A percentile compares a stretch with the other conserved stretches of the same genome.
Conservation (phyloP, 768 basidiomycete genomes). For the Trametes meyenii region DNA sequence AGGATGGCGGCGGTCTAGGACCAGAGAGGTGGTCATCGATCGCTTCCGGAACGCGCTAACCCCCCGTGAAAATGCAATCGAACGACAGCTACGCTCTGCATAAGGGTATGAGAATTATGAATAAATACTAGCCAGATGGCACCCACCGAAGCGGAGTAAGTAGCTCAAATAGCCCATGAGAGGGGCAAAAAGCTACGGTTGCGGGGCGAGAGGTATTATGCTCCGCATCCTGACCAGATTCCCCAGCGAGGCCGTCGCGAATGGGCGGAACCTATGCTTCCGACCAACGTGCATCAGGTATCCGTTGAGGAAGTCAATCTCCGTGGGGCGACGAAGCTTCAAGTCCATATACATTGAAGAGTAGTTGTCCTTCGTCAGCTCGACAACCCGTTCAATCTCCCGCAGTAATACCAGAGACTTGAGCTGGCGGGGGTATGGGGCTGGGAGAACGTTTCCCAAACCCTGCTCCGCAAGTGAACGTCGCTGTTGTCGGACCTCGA, state of each 20-base stretch:
- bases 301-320: constrained; percentile 84
- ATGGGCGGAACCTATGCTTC: constrained; percentile 58
- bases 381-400: constrained; percentile 62
- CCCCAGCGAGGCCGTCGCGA: constrained; percentile 55
- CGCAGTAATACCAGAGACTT: constrained; percentile 47
- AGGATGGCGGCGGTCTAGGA: too few species aligned
- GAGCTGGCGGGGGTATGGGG: constrained; percentile 51
- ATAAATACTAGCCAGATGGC: background rate
- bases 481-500: constrained; percentile 27
- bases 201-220: constrained; percentile 46
- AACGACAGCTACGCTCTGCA: too few species aligned
- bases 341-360: constrained; percentile 85
- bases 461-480: constrained; percentile 19
- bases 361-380: constrained; percentile 62
- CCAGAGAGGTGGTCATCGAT: background rate
- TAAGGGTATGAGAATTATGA: background rate
- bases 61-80: background rate
- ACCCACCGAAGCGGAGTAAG: background rate
- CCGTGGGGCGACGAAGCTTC: constrained; percentile 57
- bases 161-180: too few species aligned
- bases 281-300: constrained; percentile 69
- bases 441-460: constrained; percentile 25
- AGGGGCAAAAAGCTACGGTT: background rate
- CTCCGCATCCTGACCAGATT: constrained; percentile 63
- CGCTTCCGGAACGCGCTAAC: background rate